phyloP scores from a whole-genome alignment of 768 basidiomycete species.

The Naganishia vishniacii region DNA sequence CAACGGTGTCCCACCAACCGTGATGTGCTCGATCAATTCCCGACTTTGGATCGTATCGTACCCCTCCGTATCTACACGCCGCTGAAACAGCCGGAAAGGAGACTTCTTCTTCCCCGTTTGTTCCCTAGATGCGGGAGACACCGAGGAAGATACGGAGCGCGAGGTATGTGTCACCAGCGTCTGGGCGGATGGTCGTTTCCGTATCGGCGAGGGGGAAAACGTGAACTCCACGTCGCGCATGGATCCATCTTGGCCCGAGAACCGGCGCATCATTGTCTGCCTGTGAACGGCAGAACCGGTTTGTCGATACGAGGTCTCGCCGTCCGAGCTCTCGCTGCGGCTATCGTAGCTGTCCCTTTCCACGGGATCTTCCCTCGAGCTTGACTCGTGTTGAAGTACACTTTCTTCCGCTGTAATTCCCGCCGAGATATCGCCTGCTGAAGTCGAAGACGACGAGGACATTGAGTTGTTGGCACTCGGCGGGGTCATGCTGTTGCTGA shows the following conservation, averaged over 20 bases:
- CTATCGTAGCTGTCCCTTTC: slow-evolving; percentile 16
- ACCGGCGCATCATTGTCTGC: not conserved
- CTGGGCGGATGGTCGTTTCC: slow-evolving; percentile 9
- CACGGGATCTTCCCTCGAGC: slow-evolving; percentile 3
- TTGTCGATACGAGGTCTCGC: not conserved
- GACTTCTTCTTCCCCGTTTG: not conserved
- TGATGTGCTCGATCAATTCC: slow-evolving; percentile 4
- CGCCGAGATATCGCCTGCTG: too few relatives aligned
- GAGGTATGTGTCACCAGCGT: slow-evolving; percentile 22
- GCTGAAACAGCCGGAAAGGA: slow-evolving; percentile 16
- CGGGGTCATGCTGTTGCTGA: slow-evolving; percentile 45
- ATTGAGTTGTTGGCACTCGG: slow-evolving; percentile 29
- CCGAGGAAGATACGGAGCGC: slow-evolving; percentile 31
- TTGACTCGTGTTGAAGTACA: not conserved
- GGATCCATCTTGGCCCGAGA: slow-evolving; percentile 17
- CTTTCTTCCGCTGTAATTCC: not conserved
- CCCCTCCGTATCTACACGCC: slow-evolving; percentile 61
- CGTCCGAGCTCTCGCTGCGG: not conserved
- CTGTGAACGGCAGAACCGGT: not conserved
- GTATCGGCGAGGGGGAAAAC: slow-evolving; percentile 28
- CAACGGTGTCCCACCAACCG: slow-evolving; percentile 13
- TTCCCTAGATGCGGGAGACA: slow-evolving; percentile 18
- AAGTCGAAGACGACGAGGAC: slow-evolving; percentile 9
- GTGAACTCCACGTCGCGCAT: slow-evolving; percentile 32
- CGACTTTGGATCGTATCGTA: slow-evolving; percentile 56